Evolutionary conservation across 441 rosid species (phyloP), one percentile per base, ranked within the genome.

Genomic region (Hypseocharis bilobata): DNA sequence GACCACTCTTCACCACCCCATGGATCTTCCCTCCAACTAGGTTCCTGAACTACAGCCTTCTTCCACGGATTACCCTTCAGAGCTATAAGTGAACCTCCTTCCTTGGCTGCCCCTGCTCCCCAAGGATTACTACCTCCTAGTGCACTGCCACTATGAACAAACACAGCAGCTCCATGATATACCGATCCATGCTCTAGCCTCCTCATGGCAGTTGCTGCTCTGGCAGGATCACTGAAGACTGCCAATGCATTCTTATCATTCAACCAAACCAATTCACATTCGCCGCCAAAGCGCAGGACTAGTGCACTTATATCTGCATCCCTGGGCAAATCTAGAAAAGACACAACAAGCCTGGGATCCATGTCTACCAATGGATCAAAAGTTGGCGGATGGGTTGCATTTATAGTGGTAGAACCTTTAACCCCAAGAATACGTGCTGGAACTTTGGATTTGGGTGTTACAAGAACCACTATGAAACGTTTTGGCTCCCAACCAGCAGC

Each of bases 151-250:
- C 69, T 86, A 59, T 86, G 99, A 74, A 69, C 68, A 73, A 79
- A 72, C 54, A 80, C 80, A 10, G 74, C 80, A 3, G 94, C 95
- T 28, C 99, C 99, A 20, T 79, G 68, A 76, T 95, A 92, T 28
- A 78, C 80, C 25, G 99, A 86, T 68, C 94, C 98, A 49, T 89
- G 96, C 64, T 92, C 99, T 81, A 95, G 78, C 75, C 99, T 88
- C 85, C 97, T 88, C 94, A 92, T 79, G 2, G 99, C 98, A 54
- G 98, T 89, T 52, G 96, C 96, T 7, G 99, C 99, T 61, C 97
- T 83, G 14, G 95, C 90, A 14, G 93, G 98, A 75, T 92, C 98
- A 61, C 78, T 84, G 68, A 95, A 95, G 42, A 92, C 93, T 1
- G 98, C 99, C 76, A 95, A 72, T 27, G 97, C 98, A 66, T 92